Base-by-base conservation (phyloP, 2,329 filamentous ascomycete genomes). In the Stachybotrys elegans region DNA sequence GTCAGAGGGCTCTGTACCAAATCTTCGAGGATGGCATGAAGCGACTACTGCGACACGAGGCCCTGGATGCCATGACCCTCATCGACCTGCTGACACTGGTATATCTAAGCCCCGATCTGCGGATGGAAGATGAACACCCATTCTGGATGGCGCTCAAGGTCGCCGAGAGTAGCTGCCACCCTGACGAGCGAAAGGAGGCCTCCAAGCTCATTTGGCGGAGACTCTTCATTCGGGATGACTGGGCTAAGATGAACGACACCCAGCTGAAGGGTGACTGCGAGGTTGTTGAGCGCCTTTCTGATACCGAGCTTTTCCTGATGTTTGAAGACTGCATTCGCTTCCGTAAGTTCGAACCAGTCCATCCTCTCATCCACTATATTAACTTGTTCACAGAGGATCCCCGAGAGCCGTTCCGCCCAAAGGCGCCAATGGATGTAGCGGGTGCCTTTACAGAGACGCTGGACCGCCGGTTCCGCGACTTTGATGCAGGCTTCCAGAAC, bases 1-100 rank as follows among this genome's bases (percentile, higher is more conserved):
- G 82, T 63, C 67, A 84, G 67, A 71, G 79, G 58, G 82, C 83
- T 1, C 73, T 93, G n/a, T 72, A 76, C 37, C 77, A 83, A 42
- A 69, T 93, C 19, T 81, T 96, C 40, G 81, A 85, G 52, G 79
- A 84, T 46, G 79, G 78, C 16, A 73, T 97, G 56, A 73, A 77
- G 41, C 76, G 79, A 32, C 71, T 96, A 19, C 71, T 96, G 32
- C 75, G 79, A 38, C 83, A 91, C 55, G 77, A 84, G 56, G 82
- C 82, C 3, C 74, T 97, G 48, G 79, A 86, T 56, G 68, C 84
- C 5, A 67, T 78, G 48, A 72, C 70, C 16, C 68, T 85, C 29
- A 83, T 92, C 42, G 88, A 93, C 55, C 69, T 91, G 19, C 75
- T 98, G 35, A 96, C 91, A 0, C 71, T 96, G 13, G 84, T 92